Evolutionary conservation across 306 rosid genomes (phyloP).

Genomic region (Quercus suber): DNA sequence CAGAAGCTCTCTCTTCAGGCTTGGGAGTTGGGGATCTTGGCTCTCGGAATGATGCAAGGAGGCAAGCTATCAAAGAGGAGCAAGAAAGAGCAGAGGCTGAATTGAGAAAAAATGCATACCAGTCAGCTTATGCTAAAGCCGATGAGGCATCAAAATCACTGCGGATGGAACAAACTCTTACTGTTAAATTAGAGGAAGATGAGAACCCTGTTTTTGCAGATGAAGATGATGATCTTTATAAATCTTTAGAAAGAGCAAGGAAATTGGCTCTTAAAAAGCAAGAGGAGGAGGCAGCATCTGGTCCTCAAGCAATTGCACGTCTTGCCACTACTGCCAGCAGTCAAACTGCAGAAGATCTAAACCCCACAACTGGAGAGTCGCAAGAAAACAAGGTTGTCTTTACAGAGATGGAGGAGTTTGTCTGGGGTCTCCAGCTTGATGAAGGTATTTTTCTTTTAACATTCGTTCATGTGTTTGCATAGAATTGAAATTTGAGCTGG

Average conservation of each 20-base stretch:
- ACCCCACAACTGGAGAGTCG: slow-evolving; percentile 49
- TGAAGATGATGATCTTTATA: slow-evolving; percentile 85
- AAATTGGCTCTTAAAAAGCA: slow-evolving; percentile 70
- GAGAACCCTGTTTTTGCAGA: slow-evolving; percentile 55
- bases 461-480: slow-evolving; percentile 4
- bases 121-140: slow-evolving; percentile 85
- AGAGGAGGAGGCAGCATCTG: slow-evolving; percentile 55
- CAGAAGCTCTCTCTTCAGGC: slow-evolving; percentile 89
- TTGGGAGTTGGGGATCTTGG: slow-evolving; percentile 92
- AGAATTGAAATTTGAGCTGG: background rate
- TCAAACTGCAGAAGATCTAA: slow-evolving; percentile 54
- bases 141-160: slow-evolving; percentile 83
- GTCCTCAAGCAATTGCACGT: slow-evolving; percentile 74
- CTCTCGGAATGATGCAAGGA: slow-evolving; percentile 65
- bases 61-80: slow-evolving; percentile 66
- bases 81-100: slow-evolving; percentile 79
- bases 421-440: slow-evolving; percentile 91
- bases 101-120: slow-evolving; percentile 71
- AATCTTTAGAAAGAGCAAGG: slow-evolving; percentile 80
- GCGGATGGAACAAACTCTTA: slow-evolving; percentile 52
- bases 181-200: slow-evolving; percentile 56
- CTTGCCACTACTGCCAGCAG: slow-evolving; percentile 55
- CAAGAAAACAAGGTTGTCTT: slow-evolving; percentile 83
- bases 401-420: slow-evolving; percentile 98
- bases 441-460: slow-evolving; percentile 54